phyloP scores from a whole-genome alignment of 1,284 basidiomycete species.

The Pterulicium gracile region DNA sequence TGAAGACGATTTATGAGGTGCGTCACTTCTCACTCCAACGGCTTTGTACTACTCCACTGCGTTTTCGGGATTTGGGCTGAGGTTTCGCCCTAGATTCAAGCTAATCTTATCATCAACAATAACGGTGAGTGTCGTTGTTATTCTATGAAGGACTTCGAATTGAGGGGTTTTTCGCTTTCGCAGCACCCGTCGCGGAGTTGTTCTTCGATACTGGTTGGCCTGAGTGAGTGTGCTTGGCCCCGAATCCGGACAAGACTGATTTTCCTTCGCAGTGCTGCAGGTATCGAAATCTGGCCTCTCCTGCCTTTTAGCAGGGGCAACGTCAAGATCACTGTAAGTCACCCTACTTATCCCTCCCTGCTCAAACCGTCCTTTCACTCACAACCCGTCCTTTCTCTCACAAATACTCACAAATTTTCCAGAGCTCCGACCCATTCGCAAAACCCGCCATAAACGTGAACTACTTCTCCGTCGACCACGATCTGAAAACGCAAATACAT shows the following conservation, averaged over 20 bases:
- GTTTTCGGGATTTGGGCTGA: not conserved
- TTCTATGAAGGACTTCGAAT: not conserved
- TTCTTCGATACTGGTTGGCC: slow-evolving; percentile 32
- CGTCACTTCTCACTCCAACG: no score
- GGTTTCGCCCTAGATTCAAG: slow-evolving; percentile 21
- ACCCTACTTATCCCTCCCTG: not conserved
- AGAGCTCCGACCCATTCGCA: slow-evolving; percentile 34
- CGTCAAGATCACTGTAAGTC: slow-evolving; percentile 32
- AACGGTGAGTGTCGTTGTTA: slow-evolving; percentile 20
- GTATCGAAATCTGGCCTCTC: slow-evolving; percentile 40
- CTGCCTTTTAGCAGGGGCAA: slow-evolving; percentile 43
- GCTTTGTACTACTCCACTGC: no score
- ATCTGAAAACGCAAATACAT: slow-evolving; percentile 38
- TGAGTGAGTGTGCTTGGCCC: slow-evolving; percentile 20
- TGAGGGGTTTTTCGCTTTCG: not conserved
- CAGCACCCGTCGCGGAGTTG: slow-evolving; percentile 36
- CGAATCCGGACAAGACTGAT: no score
- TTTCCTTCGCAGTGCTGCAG: slow-evolving; percentile 25
- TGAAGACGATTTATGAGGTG: slow-evolving; percentile 26
- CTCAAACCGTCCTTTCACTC: no score
- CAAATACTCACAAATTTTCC: no score
- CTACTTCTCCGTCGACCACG: slow-evolving; percentile 36
- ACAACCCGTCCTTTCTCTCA: no score
- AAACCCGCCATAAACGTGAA: slow-evolving; percentile 35
- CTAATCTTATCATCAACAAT: slow-evolving; percentile 31